phyloP scores from a whole-genome alignment of 2,329 filamentous ascomycete genomes.

The Macrophomina phaseolina region DNA sequence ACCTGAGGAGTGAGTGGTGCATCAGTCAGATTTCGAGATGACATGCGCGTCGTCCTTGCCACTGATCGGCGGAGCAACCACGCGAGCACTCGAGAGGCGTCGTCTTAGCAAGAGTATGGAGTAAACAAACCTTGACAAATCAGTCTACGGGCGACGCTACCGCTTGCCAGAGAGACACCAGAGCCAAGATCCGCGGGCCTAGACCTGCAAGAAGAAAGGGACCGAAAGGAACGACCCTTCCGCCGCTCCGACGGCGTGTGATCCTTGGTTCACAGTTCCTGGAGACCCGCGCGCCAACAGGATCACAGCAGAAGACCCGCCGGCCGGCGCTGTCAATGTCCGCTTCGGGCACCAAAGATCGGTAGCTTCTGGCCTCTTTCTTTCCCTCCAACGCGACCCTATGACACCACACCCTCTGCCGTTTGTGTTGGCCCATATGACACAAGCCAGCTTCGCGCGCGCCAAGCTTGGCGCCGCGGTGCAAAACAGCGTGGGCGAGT shows the following conservation, averaged over 20 bases:
- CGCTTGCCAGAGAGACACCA: background rate
- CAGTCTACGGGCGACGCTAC: background rate
- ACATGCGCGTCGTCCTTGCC: conserved; percentile 11
- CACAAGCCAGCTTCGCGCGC: background rate
- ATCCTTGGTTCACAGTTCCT: conserved; percentile 9
- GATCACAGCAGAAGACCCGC: background rate
- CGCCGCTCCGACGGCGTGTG: conserved; percentile 7
- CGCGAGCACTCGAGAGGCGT: background rate
- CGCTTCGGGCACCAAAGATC: background rate
- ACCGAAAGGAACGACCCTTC: conserved; percentile 15
- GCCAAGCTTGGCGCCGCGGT: background rate
- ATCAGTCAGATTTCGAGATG: conserved; percentile 3
- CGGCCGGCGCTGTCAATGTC: background rate
- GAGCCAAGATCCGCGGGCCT: conserved; percentile 6
- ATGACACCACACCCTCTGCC: background rate
- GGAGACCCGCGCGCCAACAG: conserved; percentile 7
- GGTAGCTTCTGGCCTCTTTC: background rate
- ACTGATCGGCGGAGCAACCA: conserved; percentile 15
- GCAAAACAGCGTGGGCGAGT: background rate
- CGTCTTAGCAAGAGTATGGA: conserved; percentile 4
- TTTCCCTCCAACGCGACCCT: background rate
- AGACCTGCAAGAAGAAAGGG: conserved; percentile 14
- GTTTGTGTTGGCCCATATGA: background rate
- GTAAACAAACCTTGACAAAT: conserved; percentile 21
- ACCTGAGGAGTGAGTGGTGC: background rate